Base-by-base conservation (phyloP, 257 asterid species). In the Solanum medicagineum region DNA sequence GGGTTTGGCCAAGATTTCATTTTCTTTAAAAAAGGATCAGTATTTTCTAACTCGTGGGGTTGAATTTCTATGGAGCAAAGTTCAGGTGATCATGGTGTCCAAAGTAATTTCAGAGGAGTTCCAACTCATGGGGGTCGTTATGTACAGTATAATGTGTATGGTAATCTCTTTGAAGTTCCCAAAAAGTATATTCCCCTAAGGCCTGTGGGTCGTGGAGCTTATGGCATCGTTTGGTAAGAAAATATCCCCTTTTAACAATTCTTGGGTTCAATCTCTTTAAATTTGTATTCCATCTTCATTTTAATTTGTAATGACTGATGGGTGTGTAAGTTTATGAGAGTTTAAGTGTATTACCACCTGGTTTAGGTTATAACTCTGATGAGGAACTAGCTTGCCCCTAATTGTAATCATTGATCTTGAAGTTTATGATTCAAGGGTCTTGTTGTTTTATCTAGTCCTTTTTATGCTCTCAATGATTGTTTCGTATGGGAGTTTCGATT, bases 181-280 rank as follows among this genome's bases (percentile, higher is more conserved):
- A 91, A 90, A 71, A 94, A 94, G 90, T 94, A 94, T 87, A 81
- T 92, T 49, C 98, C 95, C 5, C 89, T 89, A 75, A 90, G 94
- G 90, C 98, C 97, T 2, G 96, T 94, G 10, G 98, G 98, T 2
- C 94, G 98, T 85, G 98, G 98, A 32, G 98, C 97, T 86, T 90
- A 90, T 85, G 98, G 98, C 87, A 93, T 93, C 81, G 94, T 94
- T 88, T 94, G 98, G 98, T 94, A 87, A 87, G 66, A 36, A 79
- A 19, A 59, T 88, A 47, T 84, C 36, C 53, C 24, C 24, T 40
- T 73, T 85, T 71, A 89, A 79, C 89, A 85, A 14, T 69, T 53
- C 44, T 88, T 85, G 85, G 49, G 49, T 68, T 83, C 89, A 62
- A 84, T 89, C 71, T 77, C 87, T 57, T 85, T 45, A 15, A 42